Evolutionary conservation across 2,329 filamentous ascomycete genomes (phyloP), one percentile per base, ranked within the genome.

Genomic region (Hyphodiscus sp.): DNA sequence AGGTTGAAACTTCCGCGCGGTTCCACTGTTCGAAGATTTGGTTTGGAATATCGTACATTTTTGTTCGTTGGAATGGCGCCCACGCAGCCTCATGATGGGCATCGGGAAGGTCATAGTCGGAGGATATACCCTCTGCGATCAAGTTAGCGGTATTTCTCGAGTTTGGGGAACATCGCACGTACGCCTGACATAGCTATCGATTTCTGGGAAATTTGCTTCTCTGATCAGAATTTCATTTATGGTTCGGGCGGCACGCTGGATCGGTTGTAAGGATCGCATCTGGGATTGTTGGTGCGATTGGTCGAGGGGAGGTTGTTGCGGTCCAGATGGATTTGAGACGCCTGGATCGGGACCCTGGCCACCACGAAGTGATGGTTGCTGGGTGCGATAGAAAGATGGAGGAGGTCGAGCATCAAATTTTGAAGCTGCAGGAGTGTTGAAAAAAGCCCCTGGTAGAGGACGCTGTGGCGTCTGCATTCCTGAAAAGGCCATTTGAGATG

Each of bases 1-100:
- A 82, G n/a, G 91, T 96, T 55, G 87, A 86, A 20, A 96, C 83
- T 67, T 95, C 85, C 54, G 89, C 87, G 49, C 82, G 78, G 63
- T 99, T 95, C 70, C 95, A 92, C 68, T 96, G 91, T 63, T 95
- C 87, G 66, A 97, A 92, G 50, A 99, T 87, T 65, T 84, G 82
- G 62, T 96, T 91, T 47, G 94, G 94, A 50, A 99, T 92, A 63
- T 88, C 85, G 72, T 96, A 92, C 71, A 86, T 88, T 63, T 88
- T 86, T 26, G 86, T 81, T 71, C 87, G 89, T 68, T 96, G 87
- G 68, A 96, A 99, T 0, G 94, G 94, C 43, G 87, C 83, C 87
- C 91, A 94, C 57, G 91, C 80, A 13, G 78, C 75, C 42, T 84
- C 80, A 61, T 78, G 71, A 52, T 76, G 76, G 44, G 51, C 45